These are phyloP conservation scores for Curvularia lunata DNA, from an alignment of 2,329 filamentous ascomycete species.

Conservation along the genomic window DNA sequence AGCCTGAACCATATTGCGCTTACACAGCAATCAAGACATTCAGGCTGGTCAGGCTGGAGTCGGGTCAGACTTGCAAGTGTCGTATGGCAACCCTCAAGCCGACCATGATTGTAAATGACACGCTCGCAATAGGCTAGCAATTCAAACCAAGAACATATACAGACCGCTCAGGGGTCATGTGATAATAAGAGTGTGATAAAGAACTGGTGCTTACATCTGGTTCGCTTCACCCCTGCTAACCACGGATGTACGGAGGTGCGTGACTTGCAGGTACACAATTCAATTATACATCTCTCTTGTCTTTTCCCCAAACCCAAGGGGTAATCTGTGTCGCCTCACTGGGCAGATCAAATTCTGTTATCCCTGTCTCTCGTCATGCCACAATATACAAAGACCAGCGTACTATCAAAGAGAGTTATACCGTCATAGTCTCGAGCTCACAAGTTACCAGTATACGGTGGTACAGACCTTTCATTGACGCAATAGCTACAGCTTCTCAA, in stretches of 20 bases:
- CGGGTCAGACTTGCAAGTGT: not conserved
- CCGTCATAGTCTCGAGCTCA: not conserved
- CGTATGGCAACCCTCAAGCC: not conserved
- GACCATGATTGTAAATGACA: not conserved
- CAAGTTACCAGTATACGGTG: not conserved
- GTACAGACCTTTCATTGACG: not conserved
- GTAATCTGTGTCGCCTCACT: not conserved
- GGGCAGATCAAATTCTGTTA: not conserved
- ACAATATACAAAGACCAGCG: not conserved
- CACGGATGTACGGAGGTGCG: not conserved
- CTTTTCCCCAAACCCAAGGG: not conserved
- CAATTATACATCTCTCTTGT: not conserved
- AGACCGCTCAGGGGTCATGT: not conserved
- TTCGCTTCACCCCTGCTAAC: not conserved
- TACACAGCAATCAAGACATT: not conserved
- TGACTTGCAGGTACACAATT: not conserved
- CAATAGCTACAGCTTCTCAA: not conserved
- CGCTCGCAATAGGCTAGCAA: not conserved
- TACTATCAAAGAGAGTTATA: not conserved
- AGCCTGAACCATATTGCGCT: not conserved
- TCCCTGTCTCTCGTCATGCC: not conserved
- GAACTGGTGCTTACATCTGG: conserved; percentile 7
- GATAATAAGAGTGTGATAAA: not conserved
- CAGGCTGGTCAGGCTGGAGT: not conserved
- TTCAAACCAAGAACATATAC: no score